These are phyloP conservation scores for Filobasidium floriforme DNA, from an alignment of 768 basidiomycete species.

Conservation along the genomic window DNA sequence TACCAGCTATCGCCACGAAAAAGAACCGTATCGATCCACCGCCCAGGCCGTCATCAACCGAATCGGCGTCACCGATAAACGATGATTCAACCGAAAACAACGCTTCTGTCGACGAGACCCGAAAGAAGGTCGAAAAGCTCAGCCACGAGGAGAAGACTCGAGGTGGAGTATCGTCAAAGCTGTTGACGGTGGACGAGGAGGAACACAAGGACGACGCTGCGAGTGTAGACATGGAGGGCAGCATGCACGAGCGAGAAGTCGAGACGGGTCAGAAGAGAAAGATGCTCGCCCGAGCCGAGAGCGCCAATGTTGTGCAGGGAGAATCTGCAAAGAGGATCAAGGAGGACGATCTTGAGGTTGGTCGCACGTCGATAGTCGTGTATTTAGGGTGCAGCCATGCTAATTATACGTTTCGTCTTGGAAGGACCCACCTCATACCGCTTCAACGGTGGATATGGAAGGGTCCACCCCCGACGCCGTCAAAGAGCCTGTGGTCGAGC, in stretches of 20 bases:
- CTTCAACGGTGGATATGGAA: neutral
- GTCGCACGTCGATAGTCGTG: conserved; percentile 18
- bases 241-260: conserved; percentile 8
- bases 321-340: conserved; percentile 13
- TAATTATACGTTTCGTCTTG: conserved; percentile 10
- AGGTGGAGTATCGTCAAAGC: no score
- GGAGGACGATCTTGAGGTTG: conserved; percentile 10
- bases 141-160: conserved; percentile 16
- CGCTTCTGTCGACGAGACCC: conserved; percentile 10
- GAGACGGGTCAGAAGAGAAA: conserved; percentile 33
- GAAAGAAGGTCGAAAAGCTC: conserved; percentile 18
- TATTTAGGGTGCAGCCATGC: conserved; percentile 3
- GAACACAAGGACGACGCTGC: conserved; percentile 23
- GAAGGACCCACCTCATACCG: neutral
- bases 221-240: conserved; percentile 13
- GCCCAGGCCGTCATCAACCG: neutral
- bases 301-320: conserved; percentile 22
- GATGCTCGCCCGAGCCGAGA: conserved; percentile 33
- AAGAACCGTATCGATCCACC: conserved; percentile 16
- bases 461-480: conserved; percentile 7
- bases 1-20: conserved; percentile 7
- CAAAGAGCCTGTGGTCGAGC: conserved; percentile 9
- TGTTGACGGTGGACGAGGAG: conserved; percentile 8
- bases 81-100: conserved; percentile 3
- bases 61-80: neutral